phyloP scores from a whole-genome alignment of 2,329 filamentous ascomycete genomes.

The Cladorrhinum sp. region DNA sequence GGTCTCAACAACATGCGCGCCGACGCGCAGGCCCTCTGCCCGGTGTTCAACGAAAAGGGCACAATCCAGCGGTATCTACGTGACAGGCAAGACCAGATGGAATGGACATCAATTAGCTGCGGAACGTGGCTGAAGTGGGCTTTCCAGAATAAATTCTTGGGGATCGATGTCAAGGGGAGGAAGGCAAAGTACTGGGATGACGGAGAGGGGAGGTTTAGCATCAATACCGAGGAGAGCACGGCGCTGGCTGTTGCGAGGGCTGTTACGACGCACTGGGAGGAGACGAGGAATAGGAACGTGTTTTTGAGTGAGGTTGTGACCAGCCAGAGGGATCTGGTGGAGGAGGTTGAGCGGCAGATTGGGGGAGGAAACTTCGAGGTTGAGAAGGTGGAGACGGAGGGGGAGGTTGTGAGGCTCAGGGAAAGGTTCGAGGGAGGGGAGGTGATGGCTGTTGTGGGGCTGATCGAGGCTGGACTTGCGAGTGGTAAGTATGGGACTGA shows the following conservation, averaged over 20 bases:
- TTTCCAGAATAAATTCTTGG: slow-evolving; percentile 29
- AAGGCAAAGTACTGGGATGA: slow-evolving; percentile 33
- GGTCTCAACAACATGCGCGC: slow-evolving; percentile 35
- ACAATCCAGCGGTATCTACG: slow-evolving; percentile 30
- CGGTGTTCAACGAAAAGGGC: slow-evolving; percentile 31
- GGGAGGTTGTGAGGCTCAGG: slow-evolving; percentile 31
- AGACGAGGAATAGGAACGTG: slow-evolving; percentile 34
- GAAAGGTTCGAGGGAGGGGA: slow-evolving; percentile 28
- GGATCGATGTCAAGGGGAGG: slow-evolving; percentile 19
- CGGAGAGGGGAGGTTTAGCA: slow-evolving; percentile 34
- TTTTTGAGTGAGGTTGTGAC: slow-evolving; percentile 35
- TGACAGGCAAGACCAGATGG: slow-evolving; percentile 28
- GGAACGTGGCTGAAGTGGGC: slow-evolving; percentile 33
- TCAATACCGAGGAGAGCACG: slow-evolving; percentile 36
- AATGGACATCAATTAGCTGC: slow-evolving; percentile 32
- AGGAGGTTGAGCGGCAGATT: slow-evolving; percentile 48
- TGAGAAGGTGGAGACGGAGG: slow-evolving; percentile 28
- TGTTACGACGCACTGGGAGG: slow-evolving; percentile 28
- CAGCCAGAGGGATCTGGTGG: slow-evolving; percentile 37
- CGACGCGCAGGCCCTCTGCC: slow-evolving; percentile 28
- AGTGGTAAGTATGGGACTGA: slow-evolving; percentile 33
- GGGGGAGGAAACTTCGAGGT: slow-evolving; percentile 37
- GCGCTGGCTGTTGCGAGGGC: slow-evolving; percentile 31
- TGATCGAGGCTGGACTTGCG: slow-evolving; percentile 34
- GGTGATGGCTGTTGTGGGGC: slow-evolving; percentile 24